These are phyloP conservation scores for Dalbergia cultrata DNA, from an alignment of 306 rosid genomes.

Conservation along the genomic window DNA sequence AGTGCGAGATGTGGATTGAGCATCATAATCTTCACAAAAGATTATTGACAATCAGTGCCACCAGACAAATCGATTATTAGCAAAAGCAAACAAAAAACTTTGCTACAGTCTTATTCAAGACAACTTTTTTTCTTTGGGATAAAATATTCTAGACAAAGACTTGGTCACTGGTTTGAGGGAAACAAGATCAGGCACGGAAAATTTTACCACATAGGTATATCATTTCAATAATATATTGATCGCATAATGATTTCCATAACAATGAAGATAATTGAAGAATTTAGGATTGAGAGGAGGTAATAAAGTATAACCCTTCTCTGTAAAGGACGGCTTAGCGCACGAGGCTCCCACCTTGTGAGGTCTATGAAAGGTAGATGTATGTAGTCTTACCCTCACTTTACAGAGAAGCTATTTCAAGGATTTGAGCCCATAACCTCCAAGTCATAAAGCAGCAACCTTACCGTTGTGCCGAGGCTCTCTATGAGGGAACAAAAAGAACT, in stretches of 20 bases:
- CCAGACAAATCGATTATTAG: background rate
- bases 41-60: slow-evolving; percentile 6
- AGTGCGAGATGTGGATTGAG: slow-evolving; percentile 1
- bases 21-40: slow-evolving; percentile 2
- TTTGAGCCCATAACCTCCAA: too few species aligned
- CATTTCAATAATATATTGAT: background rate
- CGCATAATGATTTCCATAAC: background rate
- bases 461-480: too few species aligned
- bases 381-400: too few species aligned
- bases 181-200: slow-evolving; percentile 13
- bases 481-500: too few species aligned
- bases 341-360: too few species aligned
- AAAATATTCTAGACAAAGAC: background rate
- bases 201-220: slow-evolving; percentile 7
- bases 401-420: too few species aligned
- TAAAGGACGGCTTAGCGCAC: too few species aligned
- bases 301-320: background rate
- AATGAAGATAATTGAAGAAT: background rate
- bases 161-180: background rate
- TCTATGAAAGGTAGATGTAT: too few species aligned
- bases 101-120: background rate
- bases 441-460: too few species aligned
- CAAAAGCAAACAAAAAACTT: background rate
- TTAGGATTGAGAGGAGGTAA: background rate
- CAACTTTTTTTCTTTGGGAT: too few species aligned